A percentile compares a stretch with the other conserved stretches of the same genome.
Conservation (phyloP, 768 basidiomycete genomes). For the Macrocybe gigantea region DNA sequence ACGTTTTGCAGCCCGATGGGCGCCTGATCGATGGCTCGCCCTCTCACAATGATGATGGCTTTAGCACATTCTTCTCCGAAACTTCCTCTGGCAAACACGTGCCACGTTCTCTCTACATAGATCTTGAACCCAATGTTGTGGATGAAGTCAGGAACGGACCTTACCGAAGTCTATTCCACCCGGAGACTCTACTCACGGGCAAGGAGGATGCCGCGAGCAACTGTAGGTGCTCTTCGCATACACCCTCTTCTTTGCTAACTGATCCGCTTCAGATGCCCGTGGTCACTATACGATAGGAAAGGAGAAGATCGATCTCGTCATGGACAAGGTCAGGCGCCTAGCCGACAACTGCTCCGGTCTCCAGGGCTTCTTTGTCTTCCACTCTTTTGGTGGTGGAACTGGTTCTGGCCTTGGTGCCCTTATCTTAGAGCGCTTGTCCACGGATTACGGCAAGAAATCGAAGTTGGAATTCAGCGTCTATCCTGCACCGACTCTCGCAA, state of each 20-base stretch:
- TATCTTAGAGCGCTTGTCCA: conserved; percentile 90
- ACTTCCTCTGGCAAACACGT: conserved; percentile 92
- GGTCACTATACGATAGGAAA: conserved; percentile 99
- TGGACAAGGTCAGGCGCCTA: conserved; percentile 92
- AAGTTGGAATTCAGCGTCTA: conserved; percentile 98
- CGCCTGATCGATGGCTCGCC: conserved; percentile 71
- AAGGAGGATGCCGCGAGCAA: conserved; percentile 99
- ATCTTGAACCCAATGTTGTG: conserved; percentile 91
- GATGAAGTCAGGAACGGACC: conserved; percentile 92
- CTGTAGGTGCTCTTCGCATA: conserved; percentile 49
- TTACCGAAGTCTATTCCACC: conserved; percentile 94
- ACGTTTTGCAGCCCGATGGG: conserved; percentile 73
- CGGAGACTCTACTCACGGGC: conserved; percentile 93
- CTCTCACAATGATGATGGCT: conserved; percentile 73
- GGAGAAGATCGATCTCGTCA: conserved; percentile 92
- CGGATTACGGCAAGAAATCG: conserved; percentile 98
- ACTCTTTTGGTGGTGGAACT: conserved; percentile 99
- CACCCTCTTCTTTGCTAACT: conserved; percentile 7
- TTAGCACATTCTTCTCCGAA: conserved; percentile 98
- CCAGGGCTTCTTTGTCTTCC: conserved; percentile 99
- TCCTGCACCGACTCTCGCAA: conserved; percentile 88
- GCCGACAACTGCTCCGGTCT: conserved; percentile 96
- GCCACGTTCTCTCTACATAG: conserved; percentile 94
- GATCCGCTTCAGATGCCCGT: conserved; percentile 67
- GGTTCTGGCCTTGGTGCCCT: conserved; percentile 98